Evolutionary conservation across 2,329 filamentous ascomycete species (phyloP), one percentile per base, ranked within the genome.

Genomic region (Stemphylium lycopersici): DNA sequence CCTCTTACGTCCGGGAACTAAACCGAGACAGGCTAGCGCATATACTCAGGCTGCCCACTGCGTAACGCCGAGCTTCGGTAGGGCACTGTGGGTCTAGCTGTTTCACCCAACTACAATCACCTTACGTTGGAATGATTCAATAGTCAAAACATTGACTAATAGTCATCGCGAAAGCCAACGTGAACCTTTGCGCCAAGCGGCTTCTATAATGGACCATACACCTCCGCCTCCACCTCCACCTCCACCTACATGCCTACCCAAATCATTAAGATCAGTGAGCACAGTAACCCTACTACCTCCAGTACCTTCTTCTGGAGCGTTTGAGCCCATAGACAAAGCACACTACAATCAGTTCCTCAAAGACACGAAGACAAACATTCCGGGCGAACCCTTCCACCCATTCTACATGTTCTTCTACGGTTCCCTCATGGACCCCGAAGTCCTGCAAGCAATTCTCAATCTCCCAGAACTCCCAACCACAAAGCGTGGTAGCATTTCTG

Each of bases 341-440:
- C 36, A 41, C 7, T 29, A 58, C 34, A 43, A 2, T 15, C 31
- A 55, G 10, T 38, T 48, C 15, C 44, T 44, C 26, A 33, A 48
- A 52, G 13, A 49, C 29, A 34, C 47, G 2, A 49, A 49, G 46
- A n/a, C 12, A 43, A 56, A n/a, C 16, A 54, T 48, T 13, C 42
- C 46, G 13, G 10, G 20, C 48, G 22, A 22, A 49, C 44, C 54
- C 36, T 71, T 70, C 43, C 51, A 59, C 2, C 43, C 50, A 22
- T 68, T 58, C 33, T 41, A 68, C 46, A 61, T 72, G 57, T 73
- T 74, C 43, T 65, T 74, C 59, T 73, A 74, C 36, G 70, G 71
- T 39, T 65, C 67, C 22, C 58, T 73, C 2, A 72, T 70, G 62
- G 72, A 72, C 48, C 54, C 68, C 18, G 59, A 66, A 56, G 65